Conservation (phyloP, 164 flowering plant genomes). For the Houttuynia cordata region DNA sequence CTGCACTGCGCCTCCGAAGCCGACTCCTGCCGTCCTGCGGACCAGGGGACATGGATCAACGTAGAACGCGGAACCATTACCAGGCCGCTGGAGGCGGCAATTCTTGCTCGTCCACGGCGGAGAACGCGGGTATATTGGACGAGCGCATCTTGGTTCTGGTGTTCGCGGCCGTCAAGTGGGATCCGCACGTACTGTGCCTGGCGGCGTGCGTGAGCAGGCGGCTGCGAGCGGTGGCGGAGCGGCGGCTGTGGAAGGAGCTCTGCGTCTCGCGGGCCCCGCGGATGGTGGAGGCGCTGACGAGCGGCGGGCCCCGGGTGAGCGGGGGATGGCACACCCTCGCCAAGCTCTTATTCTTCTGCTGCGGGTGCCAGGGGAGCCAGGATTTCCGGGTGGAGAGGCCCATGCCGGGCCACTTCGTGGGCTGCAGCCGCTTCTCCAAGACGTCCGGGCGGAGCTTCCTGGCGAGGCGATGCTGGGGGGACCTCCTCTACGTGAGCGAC, state of each 20-base stretch:
- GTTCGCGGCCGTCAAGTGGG: conserved; percentile 58
- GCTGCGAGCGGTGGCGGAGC: conserved; percentile 55
- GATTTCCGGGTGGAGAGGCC: conserved; percentile 30
- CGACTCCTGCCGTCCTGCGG: no score
- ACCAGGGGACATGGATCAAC: background rate
- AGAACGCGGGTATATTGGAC: conserved; percentile 41
- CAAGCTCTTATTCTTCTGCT: conserved; percentile 66
- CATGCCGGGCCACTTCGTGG: conserved; percentile 45
- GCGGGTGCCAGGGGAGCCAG: conserved; percentile 49
- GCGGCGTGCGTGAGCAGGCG: conserved; percentile 54
- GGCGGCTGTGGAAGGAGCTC: conserved; percentile 64
- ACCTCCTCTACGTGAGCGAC: conserved; percentile 64
- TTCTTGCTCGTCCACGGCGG: background rate
- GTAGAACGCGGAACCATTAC: background rate
- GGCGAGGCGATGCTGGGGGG: conserved; percentile 37
- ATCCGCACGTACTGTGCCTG: conserved; percentile 36
- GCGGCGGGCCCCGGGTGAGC: conserved; percentile 26
- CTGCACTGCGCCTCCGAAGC: no score
- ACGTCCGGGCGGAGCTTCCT: conserved; percentile 84
- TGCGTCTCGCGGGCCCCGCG: conserved; percentile 59
- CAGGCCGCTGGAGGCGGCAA: background rate
- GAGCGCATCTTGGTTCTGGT: conserved; percentile 51
- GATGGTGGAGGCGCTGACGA: conserved; percentile 24
- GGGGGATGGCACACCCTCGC: conserved; percentile 79
- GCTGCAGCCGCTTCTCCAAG: conserved; percentile 61